These are phyloP conservation scores for Globomyces sp. DNA, from an alignment of 371 early-diverging fungal species.

Conservation along the genomic window DNA sequence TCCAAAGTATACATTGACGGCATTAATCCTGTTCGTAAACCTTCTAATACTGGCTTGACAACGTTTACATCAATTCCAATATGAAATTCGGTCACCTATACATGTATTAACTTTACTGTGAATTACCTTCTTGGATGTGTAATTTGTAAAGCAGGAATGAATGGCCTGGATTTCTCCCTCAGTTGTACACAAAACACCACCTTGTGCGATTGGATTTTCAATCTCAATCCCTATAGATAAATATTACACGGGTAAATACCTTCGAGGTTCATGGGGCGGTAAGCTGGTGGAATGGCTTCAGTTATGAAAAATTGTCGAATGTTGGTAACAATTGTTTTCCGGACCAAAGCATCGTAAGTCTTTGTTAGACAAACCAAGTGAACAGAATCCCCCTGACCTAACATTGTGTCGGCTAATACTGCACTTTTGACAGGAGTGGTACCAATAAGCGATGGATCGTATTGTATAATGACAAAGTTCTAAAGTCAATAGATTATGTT, in stretches of 20 bases:
- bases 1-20: conserved; percentile 29
- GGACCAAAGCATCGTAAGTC: conserved; percentile 37
- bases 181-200: conserved; percentile 38
- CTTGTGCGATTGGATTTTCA: conserved; percentile 39
- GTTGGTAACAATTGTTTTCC: conserved; percentile 44
- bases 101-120: no score
- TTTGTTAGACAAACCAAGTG: conserved; percentile 37
- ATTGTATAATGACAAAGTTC: conserved; percentile 38
- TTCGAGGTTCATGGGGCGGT: conserved; percentile 40
- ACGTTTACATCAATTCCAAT: conserved; percentile 33
- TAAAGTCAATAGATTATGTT: neutral
- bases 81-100: conserved; percentile 29
- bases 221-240: conserved; percentile 26
- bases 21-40: neutral
- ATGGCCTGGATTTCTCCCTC: conserved; percentile 38
- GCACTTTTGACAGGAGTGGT: conserved; percentile 33
- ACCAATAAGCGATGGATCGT: conserved; percentile 37
- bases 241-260: conserved; percentile 16
- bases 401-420: conserved; percentile 18
- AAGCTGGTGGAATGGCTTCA: conserved; percentile 38
- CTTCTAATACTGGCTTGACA: conserved; percentile 26
- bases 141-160: conserved; percentile 35
- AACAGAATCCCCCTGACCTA: conserved; percentile 36
- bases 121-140: conserved; percentile 27
- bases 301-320: conserved; percentile 38